Base-by-base conservation (phyloP, 2,329 filamentous ascomycete species). In the Hirsutella minnesotensis region DNA sequence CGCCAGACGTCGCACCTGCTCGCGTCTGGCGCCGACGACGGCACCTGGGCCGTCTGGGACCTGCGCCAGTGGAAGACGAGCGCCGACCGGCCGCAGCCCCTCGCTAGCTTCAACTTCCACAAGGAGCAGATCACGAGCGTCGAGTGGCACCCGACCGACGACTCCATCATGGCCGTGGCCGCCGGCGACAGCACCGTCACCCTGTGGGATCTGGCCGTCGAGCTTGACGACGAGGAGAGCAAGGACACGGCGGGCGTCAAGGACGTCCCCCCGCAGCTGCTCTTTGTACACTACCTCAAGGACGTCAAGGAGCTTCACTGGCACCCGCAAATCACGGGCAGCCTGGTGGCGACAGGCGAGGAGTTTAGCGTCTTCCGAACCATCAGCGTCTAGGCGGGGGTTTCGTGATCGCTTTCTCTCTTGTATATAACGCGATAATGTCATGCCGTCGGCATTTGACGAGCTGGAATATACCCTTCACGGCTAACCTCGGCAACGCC, bases 241-340 rank as follows among this genome's bases (percentile, higher is more conserved):
- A 86, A 81, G 59, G 86, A 94, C 56, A 89, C 84, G 4, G 87
- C 83, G 0, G 88, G 86, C 42, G 79, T 90, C 34, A 80, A 86
- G 56, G 90, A 95, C 49, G 87, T 96, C 49, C 92, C 92, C 45
- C 87, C 92, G 4, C 92, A 98, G 64, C 66, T 98, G 54, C 69
- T 98, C 49, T 98, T 98, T 63, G 88, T 95, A 57, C 92, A 98
- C 66, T 95, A 94, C 61, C 87, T 94, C 69, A 84, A 94, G 56
- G 81, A 86, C 53, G 88, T 88, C 44, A 96, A 95, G 75, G 92
- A 98, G 66, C 68, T 89, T 31, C 92, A 98, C 67, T 98, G 92
- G 90, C 90, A 96, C 67, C 85, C 84, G 29, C 92, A 98, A 68
- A 95, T 96, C 59, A 85, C 87, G 1, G 92, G 92, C 24, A 81